phyloP scores from a whole-genome alignment of 331 rosid genomes.

The Cydonia oblonga region DNA sequence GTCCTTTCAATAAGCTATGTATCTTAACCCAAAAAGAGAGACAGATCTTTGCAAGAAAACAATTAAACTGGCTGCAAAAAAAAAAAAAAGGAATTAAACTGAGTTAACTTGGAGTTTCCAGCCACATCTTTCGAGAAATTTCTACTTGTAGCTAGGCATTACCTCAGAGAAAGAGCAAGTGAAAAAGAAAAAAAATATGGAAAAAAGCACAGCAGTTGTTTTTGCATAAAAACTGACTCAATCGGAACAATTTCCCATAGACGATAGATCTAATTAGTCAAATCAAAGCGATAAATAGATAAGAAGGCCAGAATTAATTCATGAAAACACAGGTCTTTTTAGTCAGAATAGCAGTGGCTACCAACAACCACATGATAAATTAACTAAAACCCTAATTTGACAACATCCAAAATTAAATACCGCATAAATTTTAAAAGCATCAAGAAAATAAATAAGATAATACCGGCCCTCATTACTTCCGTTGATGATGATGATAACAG shows the following conservation, averaged over 20 bases:
- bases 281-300: slow-evolving; percentile 24
- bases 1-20: slow-evolving; percentile 6
- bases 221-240: not conserved
- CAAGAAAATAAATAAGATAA: not conserved
- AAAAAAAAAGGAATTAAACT: not conserved
- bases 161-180: not conserved
- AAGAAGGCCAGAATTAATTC: slow-evolving; percentile 20
- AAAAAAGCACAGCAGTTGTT: not conserved
- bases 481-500: not conserved
- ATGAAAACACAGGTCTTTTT: not conserved
- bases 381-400: slow-evolving; percentile 37
- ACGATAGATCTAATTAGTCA: slow-evolving; percentile 30
- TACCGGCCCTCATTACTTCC: not conserved
- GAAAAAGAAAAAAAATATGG: not conserved
- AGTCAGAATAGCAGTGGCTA: slow-evolving; percentile 7
- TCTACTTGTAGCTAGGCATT: too few species aligned
- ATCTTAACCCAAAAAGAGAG: not conserved
- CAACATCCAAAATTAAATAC: slow-evolving; percentile 7
- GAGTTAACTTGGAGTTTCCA: slow-evolving; percentile 18
- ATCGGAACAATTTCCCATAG: slow-evolving; percentile 15
- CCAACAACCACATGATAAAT: slow-evolving; percentile 15
- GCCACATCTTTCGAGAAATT: slow-evolving; percentile 7
- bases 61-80: not conserved
- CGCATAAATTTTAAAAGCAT: not conserved
- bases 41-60: not conserved